Base-by-base conservation (phyloP, 1,284 basidiomycete genomes). In the Melampsora occidentalis region DNA sequence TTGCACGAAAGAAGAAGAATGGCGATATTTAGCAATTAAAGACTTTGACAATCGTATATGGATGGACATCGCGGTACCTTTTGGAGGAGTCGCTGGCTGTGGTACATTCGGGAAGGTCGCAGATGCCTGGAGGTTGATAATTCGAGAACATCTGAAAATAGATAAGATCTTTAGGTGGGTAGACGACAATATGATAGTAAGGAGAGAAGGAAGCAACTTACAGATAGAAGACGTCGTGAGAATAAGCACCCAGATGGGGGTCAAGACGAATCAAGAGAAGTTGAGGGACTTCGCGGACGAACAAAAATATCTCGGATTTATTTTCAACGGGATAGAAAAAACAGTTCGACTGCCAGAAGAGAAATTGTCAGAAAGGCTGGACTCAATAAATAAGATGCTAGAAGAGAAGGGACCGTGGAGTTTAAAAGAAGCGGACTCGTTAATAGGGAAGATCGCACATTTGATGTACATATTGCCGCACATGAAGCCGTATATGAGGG, bases 81-180 rank as follows among this genome's bases (percentile, higher is more conserved):
- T n/a, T 66, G 64, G 20, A 7, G 64, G 18, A 16, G 35, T 35
- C 6, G 35, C 35, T 6, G 35, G 35, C 9, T 35, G 35, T 9
- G 35, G 35, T 5, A 35, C 35, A 5, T 35, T 35, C 9, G 35
- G 64, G 18, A 35, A 14, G 16, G 51, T 53, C 5, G 51, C 51
- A 53, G 51, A 53, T 53, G 51, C 22, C 18, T 53, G 18, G 51
- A 53, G 16, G 16, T 18, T 20, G 20, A 53, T 53, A 5, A 18
- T 53, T 6, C 22, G 6, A 53, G 16, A 25, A 6, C 18, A 7
- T 7, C 51, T 53, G 20, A 16, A 16, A 6, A 18, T 53, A 5
- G 51, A 20, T 16, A 53, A 16, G 46, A 31, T 51, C 42, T 20
- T 48, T 33, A 69, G 66, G 49, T 28, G 66, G 46, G 46, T 69